Percentiles rank a stretch among this genome's conserved stretches.
Evolutionary conservation across 257 asterid species (phyloP).

Genomic region (Solanum habrochaites): DNA sequence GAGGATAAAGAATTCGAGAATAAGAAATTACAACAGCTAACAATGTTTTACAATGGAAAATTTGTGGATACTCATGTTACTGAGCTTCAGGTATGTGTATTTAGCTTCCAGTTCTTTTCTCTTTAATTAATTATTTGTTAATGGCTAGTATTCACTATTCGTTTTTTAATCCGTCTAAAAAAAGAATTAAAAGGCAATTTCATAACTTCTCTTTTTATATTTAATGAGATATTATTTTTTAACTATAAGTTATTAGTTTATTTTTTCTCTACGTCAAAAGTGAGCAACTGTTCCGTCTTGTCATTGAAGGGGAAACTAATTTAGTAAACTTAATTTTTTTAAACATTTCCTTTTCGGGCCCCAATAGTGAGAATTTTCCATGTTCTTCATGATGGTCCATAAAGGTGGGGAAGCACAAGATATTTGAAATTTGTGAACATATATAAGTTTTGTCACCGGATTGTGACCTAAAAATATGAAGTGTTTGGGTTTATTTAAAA

Average conservation of each 20-base stretch:
- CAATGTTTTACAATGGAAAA: conserved; percentile 42
- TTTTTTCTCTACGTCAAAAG: too few species aligned
- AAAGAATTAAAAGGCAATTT: too few species aligned
- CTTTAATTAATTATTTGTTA: not conserved
- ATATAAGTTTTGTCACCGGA: too few species aligned
- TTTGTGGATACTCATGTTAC: conserved; percentile 38
- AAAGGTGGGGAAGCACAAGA: not conserved
- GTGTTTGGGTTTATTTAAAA: not conserved
- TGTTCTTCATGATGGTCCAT: not conserved
- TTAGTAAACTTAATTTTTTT: not conserved
- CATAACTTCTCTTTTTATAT: too few species aligned
- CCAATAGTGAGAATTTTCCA: not conserved
- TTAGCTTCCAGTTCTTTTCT: not conserved
- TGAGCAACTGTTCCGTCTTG: too few species aligned
- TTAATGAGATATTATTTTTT: too few species aligned
- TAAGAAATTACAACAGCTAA: conserved; percentile 12
- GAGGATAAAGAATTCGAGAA: not conserved
- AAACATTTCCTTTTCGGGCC: not conserved
- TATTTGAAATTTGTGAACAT: too few species aligned
- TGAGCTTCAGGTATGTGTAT: conserved; percentile 14
- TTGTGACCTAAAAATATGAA: too few species aligned
- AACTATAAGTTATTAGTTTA: too few species aligned
- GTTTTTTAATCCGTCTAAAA: too few species aligned
- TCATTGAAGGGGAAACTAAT: too few species aligned
- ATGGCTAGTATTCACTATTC: not conserved